These are phyloP conservation scores for Sporothrix mexicana DNA, from an alignment of 2,329 filamentous ascomycete genomes.

Conservation along the genomic window DNA sequence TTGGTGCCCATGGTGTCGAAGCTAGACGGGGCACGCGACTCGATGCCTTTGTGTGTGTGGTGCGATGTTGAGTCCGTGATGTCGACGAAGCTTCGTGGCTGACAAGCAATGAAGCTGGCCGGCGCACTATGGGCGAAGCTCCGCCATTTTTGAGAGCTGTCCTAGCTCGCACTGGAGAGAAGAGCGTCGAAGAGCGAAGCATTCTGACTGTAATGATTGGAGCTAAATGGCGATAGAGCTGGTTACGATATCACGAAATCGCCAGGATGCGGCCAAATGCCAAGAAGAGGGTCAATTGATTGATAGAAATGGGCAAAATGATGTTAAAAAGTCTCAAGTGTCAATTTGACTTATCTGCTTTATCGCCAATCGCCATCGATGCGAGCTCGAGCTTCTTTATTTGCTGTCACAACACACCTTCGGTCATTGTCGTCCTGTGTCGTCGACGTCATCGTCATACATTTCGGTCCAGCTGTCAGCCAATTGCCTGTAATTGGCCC, in stretches of 20 bases:
- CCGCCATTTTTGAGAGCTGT: neutral
- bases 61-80: neutral
- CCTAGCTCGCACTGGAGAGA: conserved; percentile 14
- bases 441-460: conserved; percentile 22
- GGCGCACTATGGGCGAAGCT: neutral
- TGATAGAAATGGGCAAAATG: too few relatives aligned
- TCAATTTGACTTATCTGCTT: neutral
- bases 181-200: conserved; percentile 21
- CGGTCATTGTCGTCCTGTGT: too few relatives aligned
- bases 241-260: neutral
- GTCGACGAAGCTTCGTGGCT: neutral
- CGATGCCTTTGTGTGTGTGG: neutral
- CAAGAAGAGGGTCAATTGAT: neutral
- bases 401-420: too few relatives aligned
- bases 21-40: neutral
- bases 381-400: conserved; percentile 25
- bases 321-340: neutral
- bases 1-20: neutral
- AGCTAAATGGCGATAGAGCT: neutral
- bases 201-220: neutral
- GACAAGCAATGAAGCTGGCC: neutral
- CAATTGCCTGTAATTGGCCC: neutral
- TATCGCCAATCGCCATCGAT: neutral
- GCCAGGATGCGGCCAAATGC: neutral
- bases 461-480: neutral